Evolutionary conservation across 2,329 filamentous ascomycete species (phyloP).

Genomic region (Aspergillus amoenus): DNA sequence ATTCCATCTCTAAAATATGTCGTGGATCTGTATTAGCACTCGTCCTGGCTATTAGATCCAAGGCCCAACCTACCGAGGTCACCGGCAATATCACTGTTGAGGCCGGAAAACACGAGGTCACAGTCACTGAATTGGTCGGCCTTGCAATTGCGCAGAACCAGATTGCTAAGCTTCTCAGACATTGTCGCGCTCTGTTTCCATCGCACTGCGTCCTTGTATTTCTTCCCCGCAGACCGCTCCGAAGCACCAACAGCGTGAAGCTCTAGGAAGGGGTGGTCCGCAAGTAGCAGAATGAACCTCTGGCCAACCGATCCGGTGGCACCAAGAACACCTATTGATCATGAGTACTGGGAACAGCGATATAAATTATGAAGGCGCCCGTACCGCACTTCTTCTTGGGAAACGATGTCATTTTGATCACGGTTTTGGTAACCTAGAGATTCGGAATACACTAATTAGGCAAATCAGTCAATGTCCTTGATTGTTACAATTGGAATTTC

Average conservation of each 20-base stretch:
- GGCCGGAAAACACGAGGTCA: slow-evolving; percentile 87
- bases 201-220: slow-evolving; percentile 87
- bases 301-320: slow-evolving; percentile 94
- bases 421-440: slow-evolving; percentile 7
- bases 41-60: neutral
- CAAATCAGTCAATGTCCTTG: slow-evolving; percentile 4
- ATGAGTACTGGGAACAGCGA: slow-evolving; percentile 17
- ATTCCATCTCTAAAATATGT: slow-evolving; percentile 70
- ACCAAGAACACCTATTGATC: slow-evolving; percentile 68
- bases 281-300: slow-evolving; percentile 89
- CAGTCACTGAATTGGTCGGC: slow-evolving; percentile 83
- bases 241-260: slow-evolving; percentile 90
- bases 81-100: slow-evolving; percentile 89
- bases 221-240: slow-evolving; percentile 84
- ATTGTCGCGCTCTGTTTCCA: slow-evolving; percentile 94
- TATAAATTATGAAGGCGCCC: slow-evolving; percentile 8
- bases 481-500: too few relatives aligned
- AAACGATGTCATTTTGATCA: slow-evolving; percentile 30
- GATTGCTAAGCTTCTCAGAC: slow-evolving; percentile 69
- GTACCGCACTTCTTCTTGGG: slow-evolving; percentile 44
- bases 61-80: slow-evolving; percentile 70
- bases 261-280: slow-evolving; percentile 80
- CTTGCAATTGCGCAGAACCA: slow-evolving; percentile 82
- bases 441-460: slow-evolving; percentile 1
- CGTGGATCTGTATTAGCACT: slow-evolving; percentile 1